These are phyloP conservation scores for Plasmodium berghei DNA, from an alignment of 169 alveolate species.

Conservation along the genomic window DNA sequence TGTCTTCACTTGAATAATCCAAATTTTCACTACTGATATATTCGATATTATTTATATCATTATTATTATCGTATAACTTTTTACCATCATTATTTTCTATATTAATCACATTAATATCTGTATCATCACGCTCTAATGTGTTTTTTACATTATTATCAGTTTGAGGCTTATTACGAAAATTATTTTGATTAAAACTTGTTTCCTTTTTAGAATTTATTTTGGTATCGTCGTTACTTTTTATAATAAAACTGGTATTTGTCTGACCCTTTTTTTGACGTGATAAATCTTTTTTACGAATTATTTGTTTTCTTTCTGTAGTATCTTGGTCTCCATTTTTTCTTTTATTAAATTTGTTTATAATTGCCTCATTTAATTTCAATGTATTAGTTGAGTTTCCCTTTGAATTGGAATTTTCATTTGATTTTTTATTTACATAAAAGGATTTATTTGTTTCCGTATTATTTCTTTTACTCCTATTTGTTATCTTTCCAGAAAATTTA, in stretches of 20 bases:
- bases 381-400: background rate
- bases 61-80: background rate
- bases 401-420: constrained; percentile 11
- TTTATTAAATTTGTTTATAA: constrained; percentile 1
- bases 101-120: background rate
- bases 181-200: background rate
- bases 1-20: background rate
- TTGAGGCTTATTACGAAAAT: constrained; percentile 1
- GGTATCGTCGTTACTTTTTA: background rate
- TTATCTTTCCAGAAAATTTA: background rate
- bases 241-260: background rate
- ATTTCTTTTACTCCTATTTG: background rate
- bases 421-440: constrained; percentile 5
- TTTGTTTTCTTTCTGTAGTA: background rate
- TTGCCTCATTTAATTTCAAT: constrained; percentile 1
- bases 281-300: background rate
- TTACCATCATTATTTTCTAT: background rate
- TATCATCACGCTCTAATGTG: background rate
- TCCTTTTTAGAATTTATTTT: background rate
- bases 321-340: background rate
- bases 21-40: background rate
- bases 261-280: background rate
- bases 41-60: background rate
- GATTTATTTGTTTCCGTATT: constrained; percentile 1
- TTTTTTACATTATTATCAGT: background rate